phyloP scores from a whole-genome alignment of 2,329 filamentous ascomycete genomes.

The Botryotinia narcissicola region DNA sequence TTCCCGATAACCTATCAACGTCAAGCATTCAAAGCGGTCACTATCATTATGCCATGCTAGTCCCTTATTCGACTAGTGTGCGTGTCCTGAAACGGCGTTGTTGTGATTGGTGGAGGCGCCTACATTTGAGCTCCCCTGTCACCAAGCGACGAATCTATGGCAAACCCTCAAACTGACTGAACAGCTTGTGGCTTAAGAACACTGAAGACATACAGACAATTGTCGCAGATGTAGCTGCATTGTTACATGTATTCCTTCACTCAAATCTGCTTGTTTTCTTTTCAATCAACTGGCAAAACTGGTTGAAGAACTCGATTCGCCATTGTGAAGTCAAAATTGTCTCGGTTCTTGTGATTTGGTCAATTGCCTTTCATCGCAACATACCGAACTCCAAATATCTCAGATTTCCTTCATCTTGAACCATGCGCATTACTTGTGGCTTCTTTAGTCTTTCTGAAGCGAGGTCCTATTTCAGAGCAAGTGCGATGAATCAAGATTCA shows the following conservation, averaged over 20 bases:
- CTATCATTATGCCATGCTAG: background rate
- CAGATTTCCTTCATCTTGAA: background rate
- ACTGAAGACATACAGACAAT: background rate
- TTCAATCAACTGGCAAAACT: background rate
- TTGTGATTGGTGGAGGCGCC: slow-evolving; percentile 7
- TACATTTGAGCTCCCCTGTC: background rate
- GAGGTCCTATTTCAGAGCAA: background rate
- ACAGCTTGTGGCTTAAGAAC: background rate
- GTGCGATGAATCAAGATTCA: background rate
- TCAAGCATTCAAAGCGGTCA: background rate
- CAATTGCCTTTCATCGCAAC: too few species aligned
- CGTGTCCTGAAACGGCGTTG: slow-evolving; percentile 11
- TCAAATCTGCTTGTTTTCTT: background rate
- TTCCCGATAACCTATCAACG: slow-evolving; percentile 6
- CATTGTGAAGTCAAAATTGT: background rate
- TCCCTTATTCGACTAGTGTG: background rate
- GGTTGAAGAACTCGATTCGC: background rate
- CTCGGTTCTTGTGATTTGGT: too few species aligned
- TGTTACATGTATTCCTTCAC: background rate
- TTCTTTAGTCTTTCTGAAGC: background rate
- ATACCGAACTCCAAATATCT: too few species aligned
- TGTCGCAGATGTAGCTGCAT: background rate
- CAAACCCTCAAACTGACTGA: too few species aligned
- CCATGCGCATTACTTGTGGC: background rate
- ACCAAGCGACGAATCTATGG: background rate